Evolutionary conservation across 257 asterid species (phyloP).

Genomic region (Echium plantagineum): DNA sequence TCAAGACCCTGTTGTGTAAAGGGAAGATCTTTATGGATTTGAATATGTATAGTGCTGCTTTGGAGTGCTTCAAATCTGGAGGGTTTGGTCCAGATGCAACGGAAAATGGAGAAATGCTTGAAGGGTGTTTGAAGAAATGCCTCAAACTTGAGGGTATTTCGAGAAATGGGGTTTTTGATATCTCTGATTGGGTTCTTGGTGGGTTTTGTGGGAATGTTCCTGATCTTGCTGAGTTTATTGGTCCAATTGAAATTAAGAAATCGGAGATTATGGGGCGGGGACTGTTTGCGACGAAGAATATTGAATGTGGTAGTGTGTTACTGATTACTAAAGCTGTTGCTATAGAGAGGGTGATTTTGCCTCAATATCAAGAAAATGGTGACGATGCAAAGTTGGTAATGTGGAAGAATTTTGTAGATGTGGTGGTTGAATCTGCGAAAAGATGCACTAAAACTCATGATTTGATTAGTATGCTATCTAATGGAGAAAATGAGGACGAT

Average conservation of each 20-base stretch:
- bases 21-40: conserved; percentile 52
- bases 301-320: conserved; percentile 46
- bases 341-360: conserved; percentile 59
- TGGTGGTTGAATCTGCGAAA: conserved; percentile 29
- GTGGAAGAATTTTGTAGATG: conserved; percentile 74
- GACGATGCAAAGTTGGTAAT: conserved; percentile 49
- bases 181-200: conserved; percentile 64
- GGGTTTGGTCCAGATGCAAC: conserved; percentile 36
- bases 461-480: conserved; percentile 40
- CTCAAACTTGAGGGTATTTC: conserved; percentile 54
- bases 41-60: conserved; percentile 37
- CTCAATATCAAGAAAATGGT: conserved; percentile 29
- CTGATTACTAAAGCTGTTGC: conserved; percentile 61
- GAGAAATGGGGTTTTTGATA: conserved; percentile 53
- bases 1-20: conserved; percentile 69
- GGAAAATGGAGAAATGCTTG: conserved; percentile 34
- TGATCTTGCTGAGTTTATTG: conserved; percentile 58
- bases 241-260: conserved; percentile 52
- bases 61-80: conserved; percentile 43
- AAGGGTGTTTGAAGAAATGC: conserved; percentile 39
- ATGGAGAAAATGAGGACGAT: conserved; percentile 39
- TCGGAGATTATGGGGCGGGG: conserved; percentile 78
- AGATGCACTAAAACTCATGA: conserved; percentile 22
- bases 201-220: conserved; percentile 49
- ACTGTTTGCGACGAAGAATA: conserved; percentile 45